These are phyloP conservation scores for Cenchrus americanus DNA, from an alignment of 176 grass and related monocot genomes.

Conservation along the genomic window DNA sequence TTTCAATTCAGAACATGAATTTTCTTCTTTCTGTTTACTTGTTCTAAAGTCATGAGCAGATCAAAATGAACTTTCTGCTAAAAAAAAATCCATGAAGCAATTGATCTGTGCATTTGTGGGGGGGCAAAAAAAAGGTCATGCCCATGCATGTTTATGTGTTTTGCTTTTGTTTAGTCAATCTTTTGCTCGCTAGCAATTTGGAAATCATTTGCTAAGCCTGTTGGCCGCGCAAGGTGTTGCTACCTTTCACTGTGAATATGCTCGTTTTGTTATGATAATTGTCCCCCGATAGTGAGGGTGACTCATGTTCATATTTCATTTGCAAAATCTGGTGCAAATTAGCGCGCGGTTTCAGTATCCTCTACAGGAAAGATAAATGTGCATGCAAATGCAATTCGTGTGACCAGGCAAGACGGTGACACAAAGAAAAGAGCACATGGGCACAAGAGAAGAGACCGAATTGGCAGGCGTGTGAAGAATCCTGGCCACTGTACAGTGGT, in stretches of 20 bases:
- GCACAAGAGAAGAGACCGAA: too few species aligned
- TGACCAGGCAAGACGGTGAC: slow-evolving; percentile 9
- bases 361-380: too few species aligned
- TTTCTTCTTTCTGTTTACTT: not conserved
- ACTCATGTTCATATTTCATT: not conserved
- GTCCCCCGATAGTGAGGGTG: too few species aligned
- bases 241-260: not conserved
- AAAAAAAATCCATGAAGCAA: slow-evolving; percentile 24
- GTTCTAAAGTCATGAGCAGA: not conserved
- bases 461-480: too few species aligned
- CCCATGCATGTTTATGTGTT: not conserved
- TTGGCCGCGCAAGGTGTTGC: not conserved
- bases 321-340: not conserved
- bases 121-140: not conserved
- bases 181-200: not conserved
- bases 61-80: not conserved
- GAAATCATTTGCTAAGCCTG: not conserved
- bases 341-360: not conserved
- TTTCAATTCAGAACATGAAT: slow-evolving; percentile 11
- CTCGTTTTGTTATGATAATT: not conserved
- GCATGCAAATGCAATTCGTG: not conserved
- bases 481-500: too few species aligned
- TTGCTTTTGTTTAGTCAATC: not conserved
- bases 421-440: not conserved
- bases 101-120: not conserved